A percentile compares a stretch with the other conserved stretches of the same genome.
Evolutionary conservation across 1,284 basidiomycete species (phyloP).

Genomic region (Porodaedalea pini): DNA sequence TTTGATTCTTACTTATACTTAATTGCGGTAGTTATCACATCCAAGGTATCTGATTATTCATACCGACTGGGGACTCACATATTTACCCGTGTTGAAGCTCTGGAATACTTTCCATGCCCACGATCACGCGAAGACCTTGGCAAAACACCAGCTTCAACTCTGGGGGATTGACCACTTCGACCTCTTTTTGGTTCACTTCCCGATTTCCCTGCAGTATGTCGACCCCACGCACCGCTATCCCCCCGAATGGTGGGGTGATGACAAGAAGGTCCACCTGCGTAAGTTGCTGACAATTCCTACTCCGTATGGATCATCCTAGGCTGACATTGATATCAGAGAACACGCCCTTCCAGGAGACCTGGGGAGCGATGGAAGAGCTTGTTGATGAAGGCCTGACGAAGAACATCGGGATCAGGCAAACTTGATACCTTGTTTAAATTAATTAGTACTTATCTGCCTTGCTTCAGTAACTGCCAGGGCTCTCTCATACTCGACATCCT

Average conservation of each 20-base stretch:
- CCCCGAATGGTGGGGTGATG: constrained; percentile 71
- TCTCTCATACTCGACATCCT: constrained; percentile 61
- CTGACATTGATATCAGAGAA: constrained; percentile 51
- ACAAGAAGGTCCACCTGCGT: constrained; percentile 59
- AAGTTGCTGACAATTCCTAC: constrained; percentile 30
- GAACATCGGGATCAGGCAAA: constrained; percentile 69
- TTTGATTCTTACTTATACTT: neutral
- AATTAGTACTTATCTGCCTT: constrained; percentile 23
- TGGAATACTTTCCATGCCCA: constrained; percentile 71
- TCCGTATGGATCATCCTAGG: no score
- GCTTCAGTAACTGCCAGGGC: constrained; percentile 59
- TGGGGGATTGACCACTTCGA: constrained; percentile 84
- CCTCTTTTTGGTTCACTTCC: constrained; percentile 77
- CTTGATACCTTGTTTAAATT: neutral
- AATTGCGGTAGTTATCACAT: constrained; percentile 19
- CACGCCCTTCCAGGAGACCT: constrained; percentile 71
- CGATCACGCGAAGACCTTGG: constrained; percentile 57
- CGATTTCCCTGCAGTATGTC: constrained; percentile 71
- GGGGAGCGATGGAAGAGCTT: constrained; percentile 70
- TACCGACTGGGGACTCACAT: neutral
- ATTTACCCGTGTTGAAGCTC: constrained; percentile 37
- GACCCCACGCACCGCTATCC: constrained; percentile 71
- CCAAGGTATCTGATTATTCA: constrained; percentile 12
- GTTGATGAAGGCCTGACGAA: constrained; percentile 65
- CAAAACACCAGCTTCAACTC: constrained; percentile 60